These are phyloP conservation scores for Carallia brachiata DNA, from an alignment of 345 rosid genomes.

Conservation along the genomic window DNA sequence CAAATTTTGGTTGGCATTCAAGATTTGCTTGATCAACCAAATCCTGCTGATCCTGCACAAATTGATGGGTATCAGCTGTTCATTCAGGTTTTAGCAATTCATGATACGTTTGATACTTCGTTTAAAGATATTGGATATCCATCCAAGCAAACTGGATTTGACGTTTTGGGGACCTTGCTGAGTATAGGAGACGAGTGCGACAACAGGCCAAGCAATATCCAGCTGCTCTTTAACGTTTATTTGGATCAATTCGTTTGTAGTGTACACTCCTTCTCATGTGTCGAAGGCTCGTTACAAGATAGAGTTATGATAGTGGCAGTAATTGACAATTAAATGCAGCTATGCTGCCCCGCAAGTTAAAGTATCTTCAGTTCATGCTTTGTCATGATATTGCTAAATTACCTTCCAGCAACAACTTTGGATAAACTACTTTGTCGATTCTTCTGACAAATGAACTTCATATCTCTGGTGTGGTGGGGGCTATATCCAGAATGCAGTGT, in stretches of 20 bases:
- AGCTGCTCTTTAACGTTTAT: neutral
- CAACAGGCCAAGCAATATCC: slow-evolving; percentile 83
- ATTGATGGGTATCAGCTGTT: slow-evolving; percentile 9
- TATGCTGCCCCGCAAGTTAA: neutral
- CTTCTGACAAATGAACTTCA: too few relatives aligned
- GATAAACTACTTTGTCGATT: too few relatives aligned
- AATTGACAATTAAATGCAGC: neutral
- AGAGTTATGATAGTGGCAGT: neutral
- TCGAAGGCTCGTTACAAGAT: too few relatives aligned
- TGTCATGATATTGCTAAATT: too few relatives aligned
- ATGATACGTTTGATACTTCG: too few relatives aligned
- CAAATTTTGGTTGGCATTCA: slow-evolving; percentile 6
- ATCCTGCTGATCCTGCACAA: slow-evolving; percentile 5
- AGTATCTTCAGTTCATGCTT: too few relatives aligned
- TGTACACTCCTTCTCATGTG: too few relatives aligned
- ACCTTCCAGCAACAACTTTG: too few relatives aligned
- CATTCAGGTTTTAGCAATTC: neutral
- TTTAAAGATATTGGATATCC: neutral
- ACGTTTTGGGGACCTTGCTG: slow-evolving; percentile 54
- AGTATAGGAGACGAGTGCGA: slow-evolving; percentile 75
- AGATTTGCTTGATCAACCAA: slow-evolving; percentile 15
- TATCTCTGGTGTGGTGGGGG: too few relatives aligned
- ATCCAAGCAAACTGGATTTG: neutral
- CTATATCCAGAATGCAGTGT: too few relatives aligned
- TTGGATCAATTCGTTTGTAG: neutral